Base-by-base conservation (phyloP, 148 eudicot genomes). In the Simmondsia chinensis region DNA sequence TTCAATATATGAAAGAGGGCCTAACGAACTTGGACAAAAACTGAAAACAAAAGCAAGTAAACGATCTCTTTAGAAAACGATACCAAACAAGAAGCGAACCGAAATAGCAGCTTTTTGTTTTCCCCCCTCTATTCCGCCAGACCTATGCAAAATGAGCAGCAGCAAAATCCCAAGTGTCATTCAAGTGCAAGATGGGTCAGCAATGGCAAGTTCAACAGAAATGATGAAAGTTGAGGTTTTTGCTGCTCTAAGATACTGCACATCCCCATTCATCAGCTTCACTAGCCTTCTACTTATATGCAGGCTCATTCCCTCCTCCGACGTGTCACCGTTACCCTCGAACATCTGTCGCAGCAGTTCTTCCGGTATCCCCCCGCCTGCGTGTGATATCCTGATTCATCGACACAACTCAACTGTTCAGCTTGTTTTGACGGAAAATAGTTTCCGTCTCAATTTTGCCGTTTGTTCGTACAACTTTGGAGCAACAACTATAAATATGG, bases 261-360 rank as follows among this genome's bases (percentile, higher is more conserved):
- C 71, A 6, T 89, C 97, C 31, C 97, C 97, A 44, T 81, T 89
- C 97, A 89, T 89, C 41, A 81, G 79, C 63, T 81, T 84, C 57
- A 84, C 82, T 23, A 89, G 61, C 50, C 78, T 89, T 58, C 93
- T 64, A 61, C 87, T 80, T 26, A 89, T 63, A 1, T 71, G 71
- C 19, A 84, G 59, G 69, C 97, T 81, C 20, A 89, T 69, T 3
- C 97, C 97, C 12, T 89, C 97, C 49, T 89, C 95, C 0, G 78
- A 66, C 9, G 82, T 40, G 1, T 81, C 87, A 3, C 58, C 63
- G 28, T 48, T 57, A 30, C 49, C 56, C 27, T 81, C 95, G 30
- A 84, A 89, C 95, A 89, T 89, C 43, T 84, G 91, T 46, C 66
- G 70, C 30, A 89, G 70, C 52, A 89, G 32, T 23, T 55, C 80